Conservation (phyloP, 164 flowering plant genomes). For the Chimonanthus salicifolius region DNA sequence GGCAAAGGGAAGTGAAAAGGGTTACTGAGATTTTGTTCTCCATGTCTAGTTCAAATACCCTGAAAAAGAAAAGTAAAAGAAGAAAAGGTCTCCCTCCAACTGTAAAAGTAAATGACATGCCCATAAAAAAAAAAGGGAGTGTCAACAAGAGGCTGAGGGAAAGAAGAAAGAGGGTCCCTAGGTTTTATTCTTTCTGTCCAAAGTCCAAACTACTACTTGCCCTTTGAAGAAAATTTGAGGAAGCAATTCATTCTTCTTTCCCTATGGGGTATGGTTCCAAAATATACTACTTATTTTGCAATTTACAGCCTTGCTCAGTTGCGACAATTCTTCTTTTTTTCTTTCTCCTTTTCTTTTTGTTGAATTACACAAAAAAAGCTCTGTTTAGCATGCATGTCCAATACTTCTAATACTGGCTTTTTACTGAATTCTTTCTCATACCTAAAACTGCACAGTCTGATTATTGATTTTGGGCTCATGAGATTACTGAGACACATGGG, state of each 20-base stretch:
- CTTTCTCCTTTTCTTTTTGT: not conserved
- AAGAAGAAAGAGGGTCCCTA: not conserved
- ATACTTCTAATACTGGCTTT: no score
- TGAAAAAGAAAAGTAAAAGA: not conserved
- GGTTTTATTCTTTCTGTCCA: slow-evolving; percentile 8
- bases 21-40: not conserved
- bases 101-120: not conserved
- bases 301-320: not conserved
- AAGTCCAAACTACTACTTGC: not conserved
- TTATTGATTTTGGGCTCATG: no score
- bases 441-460: no score
- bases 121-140: not conserved
- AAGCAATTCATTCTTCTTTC: not conserved
- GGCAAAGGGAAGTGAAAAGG: not conserved
- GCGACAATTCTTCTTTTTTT: not conserved
- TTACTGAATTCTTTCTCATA: no score
- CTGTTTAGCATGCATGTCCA: not conserved
- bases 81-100: not conserved
- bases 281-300: not conserved
- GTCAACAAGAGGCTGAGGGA: not conserved
- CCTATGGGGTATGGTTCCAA: not conserved
- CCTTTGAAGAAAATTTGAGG: not conserved
- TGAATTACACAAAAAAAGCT: not conserved
- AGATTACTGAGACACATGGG: no score
- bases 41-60: not conserved